Percentiles rank a stretch among this genome's conserved stretches.
These are phyloP conservation scores for Paralagenidium karlingii DNA, from an alignment of 352 stramenopile genomes.

Conservation along the genomic window DNA sequence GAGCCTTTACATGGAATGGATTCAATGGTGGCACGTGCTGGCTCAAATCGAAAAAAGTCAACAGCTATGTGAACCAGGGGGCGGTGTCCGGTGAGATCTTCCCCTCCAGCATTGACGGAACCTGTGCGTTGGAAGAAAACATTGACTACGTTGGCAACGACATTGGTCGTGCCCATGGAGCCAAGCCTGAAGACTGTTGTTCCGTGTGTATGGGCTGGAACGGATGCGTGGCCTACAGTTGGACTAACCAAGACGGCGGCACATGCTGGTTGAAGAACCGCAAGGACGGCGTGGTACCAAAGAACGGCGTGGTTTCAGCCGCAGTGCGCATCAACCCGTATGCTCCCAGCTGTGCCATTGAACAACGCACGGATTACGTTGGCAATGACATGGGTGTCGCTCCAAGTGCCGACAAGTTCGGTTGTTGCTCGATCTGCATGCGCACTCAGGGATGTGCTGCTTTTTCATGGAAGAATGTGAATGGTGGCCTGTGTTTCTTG, in stretches of 20 bases:
- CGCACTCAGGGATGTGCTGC: too few species aligned
- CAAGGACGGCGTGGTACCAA: too few species aligned
- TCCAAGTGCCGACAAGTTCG: constrained; percentile 8
- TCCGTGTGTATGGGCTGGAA: constrained; percentile 10
- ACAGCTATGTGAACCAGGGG: too few species aligned
- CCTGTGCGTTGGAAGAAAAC: constrained; percentile 21
- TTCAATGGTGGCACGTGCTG: constrained; percentile 1
- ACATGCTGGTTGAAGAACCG: constrained; percentile 25
- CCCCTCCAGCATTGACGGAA: too few species aligned
- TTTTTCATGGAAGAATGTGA: too few species aligned
- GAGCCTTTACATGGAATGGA: constrained; percentile 4
- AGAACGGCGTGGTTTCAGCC: too few species aligned
- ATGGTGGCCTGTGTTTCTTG: too few species aligned
- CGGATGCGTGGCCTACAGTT: constrained; percentile 15
- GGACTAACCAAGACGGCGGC: constrained; percentile 14
- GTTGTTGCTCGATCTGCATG: constrained; percentile 22
- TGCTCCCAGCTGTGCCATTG: constrained; percentile 10
- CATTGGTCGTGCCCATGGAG: constrained; percentile 4
- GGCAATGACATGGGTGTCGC: constrained; percentile 11
- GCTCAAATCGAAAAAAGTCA: too few species aligned
- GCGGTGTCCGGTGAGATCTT: too few species aligned
- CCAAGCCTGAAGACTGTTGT: constrained; percentile 17
- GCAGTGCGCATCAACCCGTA: too few species aligned
- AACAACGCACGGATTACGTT: constrained; percentile 18
- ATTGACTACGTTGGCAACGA: constrained; percentile 16